Evolutionary conservation across 257 asterid species (phyloP), one percentile per base, ranked within the genome.

Genomic region (Ehretia macrophylla): DNA sequence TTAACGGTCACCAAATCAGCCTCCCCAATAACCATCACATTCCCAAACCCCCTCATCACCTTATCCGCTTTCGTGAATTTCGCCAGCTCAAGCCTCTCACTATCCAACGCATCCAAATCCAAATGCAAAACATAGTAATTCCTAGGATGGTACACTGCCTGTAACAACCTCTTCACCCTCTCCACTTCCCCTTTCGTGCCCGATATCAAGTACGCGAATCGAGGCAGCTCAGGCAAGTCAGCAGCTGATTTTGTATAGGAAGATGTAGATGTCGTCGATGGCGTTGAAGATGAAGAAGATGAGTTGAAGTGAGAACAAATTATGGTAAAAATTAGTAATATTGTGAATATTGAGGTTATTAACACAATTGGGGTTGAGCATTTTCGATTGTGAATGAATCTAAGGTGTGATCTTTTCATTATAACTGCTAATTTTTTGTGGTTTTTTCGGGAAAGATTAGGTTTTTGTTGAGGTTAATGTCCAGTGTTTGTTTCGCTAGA

Each of bases 11-110:
- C 79, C 79, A 85, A 76, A 81, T 86, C 62, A 21, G 91, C 85
- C 77, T 79, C 89, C 63, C 91, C 96, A 69, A 86, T 70, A 57
- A 93, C 95, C 91, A 83, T 77, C 59, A 93, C 96, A 60, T 89
- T 93, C 68, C 58, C 59, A 55, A 86, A 81, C 57, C 65, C 61
- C 68, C 81, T 68, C 54, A 83, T 56, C 16, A 77, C 88, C 2
- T 68, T 60, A 62, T 82, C 95, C 0, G 79, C 81, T 60, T 72
- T 86, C 39, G 44, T 88, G 49, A 67, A 83, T 75, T 76, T 83
- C 0, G 89, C 97, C 21, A 93, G 82, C 49, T 83, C 88, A 8
- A 86, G 68, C 75, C 96, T 80, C 56, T 92, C 97, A 0, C 66
- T 58, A 11, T 86, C 97, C 19, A 82, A 79, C 37, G 91, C 88